phyloP scores from a whole-genome alignment of 176 grass and related monocot genomes.

The Avena atlantica region DNA sequence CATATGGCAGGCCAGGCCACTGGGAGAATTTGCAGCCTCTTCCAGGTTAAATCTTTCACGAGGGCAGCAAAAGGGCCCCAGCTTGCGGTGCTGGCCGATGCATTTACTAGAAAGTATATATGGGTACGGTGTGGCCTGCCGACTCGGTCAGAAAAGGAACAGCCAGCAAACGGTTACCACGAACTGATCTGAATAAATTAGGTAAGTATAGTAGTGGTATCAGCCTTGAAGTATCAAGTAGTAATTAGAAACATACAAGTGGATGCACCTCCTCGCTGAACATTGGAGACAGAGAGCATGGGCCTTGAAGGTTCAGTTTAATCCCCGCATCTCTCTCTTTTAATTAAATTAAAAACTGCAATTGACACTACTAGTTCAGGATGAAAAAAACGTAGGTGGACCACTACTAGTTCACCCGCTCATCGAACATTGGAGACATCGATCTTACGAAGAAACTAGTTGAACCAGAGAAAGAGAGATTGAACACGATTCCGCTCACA shows the following conservation, averaged over 20 bases:
- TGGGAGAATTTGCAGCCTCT: background rate
- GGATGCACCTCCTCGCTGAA: too few relatives aligned
- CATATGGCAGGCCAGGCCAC: slow-evolving; percentile 16
- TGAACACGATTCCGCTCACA: background rate
- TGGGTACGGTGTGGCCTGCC: background rate
- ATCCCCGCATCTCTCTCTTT: background rate
- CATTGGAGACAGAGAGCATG: too few relatives aligned
- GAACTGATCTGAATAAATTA: background rate
- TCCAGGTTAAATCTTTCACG: background rate
- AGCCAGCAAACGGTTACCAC: background rate
- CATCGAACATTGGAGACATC: background rate
- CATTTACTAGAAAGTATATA: background rate
- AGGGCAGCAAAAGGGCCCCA: background rate
- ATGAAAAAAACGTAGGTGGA: too few relatives aligned
- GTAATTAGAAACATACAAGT: too few relatives aligned
- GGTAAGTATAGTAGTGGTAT: background rate
- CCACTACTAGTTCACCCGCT: too few relatives aligned
- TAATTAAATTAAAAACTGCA: background rate
- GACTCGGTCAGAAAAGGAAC: background rate
- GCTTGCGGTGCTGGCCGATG: background rate
- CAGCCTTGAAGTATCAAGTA: background rate
- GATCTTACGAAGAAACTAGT: background rate
- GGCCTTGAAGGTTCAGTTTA: background rate
- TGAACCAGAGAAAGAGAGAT: background rate
- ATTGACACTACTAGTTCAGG: background rate